Percentiles rank a stretch among this genome's conserved stretches.
phyloP scores from a whole-genome alignment of 2,329 filamentous ascomycete species.

The Aspergillus tubingensis region DNA sequence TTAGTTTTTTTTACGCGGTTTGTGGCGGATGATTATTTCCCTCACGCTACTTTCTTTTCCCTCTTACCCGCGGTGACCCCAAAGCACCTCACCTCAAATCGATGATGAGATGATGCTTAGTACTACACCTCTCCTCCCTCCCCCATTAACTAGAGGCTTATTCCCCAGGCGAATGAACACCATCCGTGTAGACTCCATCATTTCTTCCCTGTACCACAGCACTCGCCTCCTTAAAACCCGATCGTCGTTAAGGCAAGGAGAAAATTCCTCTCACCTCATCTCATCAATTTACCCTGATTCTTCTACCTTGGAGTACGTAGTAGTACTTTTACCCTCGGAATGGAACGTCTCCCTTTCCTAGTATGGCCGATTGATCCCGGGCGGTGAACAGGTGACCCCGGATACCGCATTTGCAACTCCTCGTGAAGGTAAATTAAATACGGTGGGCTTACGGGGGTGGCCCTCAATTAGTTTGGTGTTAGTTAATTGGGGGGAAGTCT shows the following conservation, averaged over 20 bases:
- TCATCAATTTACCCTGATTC: not conserved
- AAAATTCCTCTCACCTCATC: not conserved
- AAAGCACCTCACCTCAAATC: not conserved
- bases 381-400: conserved; percentile 3
- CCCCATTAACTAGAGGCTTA: not conserved
- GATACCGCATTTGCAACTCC: not conserved
- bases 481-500: not conserved
- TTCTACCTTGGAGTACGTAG: not conserved
- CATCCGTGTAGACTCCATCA: not conserved
- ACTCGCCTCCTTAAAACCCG: not conserved
- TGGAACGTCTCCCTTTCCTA: not conserved
- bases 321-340: not conserved
- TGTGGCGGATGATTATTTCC: conserved; percentile 4
- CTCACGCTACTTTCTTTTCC: not conserved
- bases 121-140: not conserved
- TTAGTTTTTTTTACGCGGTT: not conserved
- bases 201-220: not conserved
- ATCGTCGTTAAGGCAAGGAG: too few relatives aligned
- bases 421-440: conserved; percentile 5
- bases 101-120: not conserved
- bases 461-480: not conserved
- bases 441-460: not conserved
- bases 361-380: conserved; percentile 1
- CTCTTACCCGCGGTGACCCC: not conserved
- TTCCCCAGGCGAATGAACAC: not conserved